These are phyloP conservation scores for Arthroderma sp. DNA, from an alignment of 2,329 filamentous ascomycete species.

Conservation along the genomic window DNA sequence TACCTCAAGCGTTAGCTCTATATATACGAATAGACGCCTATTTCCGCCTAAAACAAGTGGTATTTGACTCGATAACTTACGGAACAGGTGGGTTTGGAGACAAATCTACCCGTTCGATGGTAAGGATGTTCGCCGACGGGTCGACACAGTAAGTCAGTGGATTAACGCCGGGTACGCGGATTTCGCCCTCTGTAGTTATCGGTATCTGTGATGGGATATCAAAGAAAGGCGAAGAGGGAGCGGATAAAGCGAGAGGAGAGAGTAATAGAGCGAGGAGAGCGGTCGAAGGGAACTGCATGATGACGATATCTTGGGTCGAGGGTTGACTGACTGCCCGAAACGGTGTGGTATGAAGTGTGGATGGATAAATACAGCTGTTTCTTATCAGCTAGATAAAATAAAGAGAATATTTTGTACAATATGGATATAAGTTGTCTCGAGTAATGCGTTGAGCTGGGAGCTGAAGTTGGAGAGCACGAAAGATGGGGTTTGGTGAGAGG, in stretches of 20 bases:
- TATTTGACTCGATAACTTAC: constrained; percentile 45
- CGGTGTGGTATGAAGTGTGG: not conserved
- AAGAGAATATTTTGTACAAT: not conserved
- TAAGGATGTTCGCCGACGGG: constrained; percentile 57
- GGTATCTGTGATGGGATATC: constrained; percentile 38
- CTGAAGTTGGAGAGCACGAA: not conserved
- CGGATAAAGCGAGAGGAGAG: constrained; percentile 34
- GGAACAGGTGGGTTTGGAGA: constrained; percentile 72
- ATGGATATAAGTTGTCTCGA: not conserved
- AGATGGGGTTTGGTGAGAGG: not conserved
- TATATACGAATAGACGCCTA: not conserved
- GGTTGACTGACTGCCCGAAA: not conserved
- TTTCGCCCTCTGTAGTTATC: constrained; percentile 40
- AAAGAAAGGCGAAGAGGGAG: constrained; percentile 35
- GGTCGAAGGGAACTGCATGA: constrained; percentile 11
- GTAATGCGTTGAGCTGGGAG: not conserved
- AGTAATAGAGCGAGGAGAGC: constrained; percentile 34
- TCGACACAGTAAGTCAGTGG: constrained; percentile 69
- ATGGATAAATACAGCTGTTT: not conserved
- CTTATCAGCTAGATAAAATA: not conserved
- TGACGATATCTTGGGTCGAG: not conserved
- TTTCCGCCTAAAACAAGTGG: not conserved
- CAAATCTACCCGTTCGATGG: constrained; percentile 68
- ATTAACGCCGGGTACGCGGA: constrained; percentile 70
- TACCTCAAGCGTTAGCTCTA: constrained; percentile 16